Conservation (phyloP, 805 yeast genomes). For the Phaffomyces opuntiae region DNA sequence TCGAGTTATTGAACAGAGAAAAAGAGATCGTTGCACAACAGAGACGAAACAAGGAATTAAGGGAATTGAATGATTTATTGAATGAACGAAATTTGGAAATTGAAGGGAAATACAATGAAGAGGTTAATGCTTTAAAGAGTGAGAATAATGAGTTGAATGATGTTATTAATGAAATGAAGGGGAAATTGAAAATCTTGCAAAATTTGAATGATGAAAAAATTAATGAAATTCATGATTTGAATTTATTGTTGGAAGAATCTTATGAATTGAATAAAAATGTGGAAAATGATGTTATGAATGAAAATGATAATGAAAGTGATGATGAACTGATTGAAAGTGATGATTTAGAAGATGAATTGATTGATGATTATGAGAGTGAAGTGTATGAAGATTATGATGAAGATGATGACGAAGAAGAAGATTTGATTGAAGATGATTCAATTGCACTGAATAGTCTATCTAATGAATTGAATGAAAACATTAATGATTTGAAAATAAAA, state of each 20-base stretch:
- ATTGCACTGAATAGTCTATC: constrained; percentile 3
- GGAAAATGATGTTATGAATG: constrained; percentile 6
- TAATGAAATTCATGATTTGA: constrained; percentile 13
- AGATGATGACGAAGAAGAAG: constrained; percentile 1
- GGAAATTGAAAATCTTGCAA: constrained; percentile 7
- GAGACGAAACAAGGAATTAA: constrained; percentile 4
- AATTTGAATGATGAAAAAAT: constrained; percentile 5
- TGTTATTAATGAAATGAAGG: neutral
- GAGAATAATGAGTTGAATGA: neutral
- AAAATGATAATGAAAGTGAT: constrained; percentile 3
- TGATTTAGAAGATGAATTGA: constrained; percentile 1
- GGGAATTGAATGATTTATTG: constrained; percentile 10
- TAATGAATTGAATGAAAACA: constrained; percentile 6
- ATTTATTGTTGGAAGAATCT: constrained; percentile 12
- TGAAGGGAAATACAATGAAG: constrained; percentile 10
- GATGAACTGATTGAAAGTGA: no score
- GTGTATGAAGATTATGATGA: neutral
- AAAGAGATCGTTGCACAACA: constrained; percentile 11
- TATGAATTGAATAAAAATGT: neutral
- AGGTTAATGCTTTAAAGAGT: constrained; percentile 6
- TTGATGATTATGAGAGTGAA: constrained; percentile 8
- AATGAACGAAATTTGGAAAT: constrained; percentile 13
- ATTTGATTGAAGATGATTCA: constrained; percentile 2
- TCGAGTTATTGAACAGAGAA: constrained; percentile 26
- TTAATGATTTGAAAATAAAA: constrained; percentile 9